Percentiles rank a stretch among this genome's conserved stretches.
These are phyloP conservation scores for Rhinocladiella mackenziei DNA, from an alignment of 2,329 filamentous ascomycete species.

Conservation along the genomic window DNA sequence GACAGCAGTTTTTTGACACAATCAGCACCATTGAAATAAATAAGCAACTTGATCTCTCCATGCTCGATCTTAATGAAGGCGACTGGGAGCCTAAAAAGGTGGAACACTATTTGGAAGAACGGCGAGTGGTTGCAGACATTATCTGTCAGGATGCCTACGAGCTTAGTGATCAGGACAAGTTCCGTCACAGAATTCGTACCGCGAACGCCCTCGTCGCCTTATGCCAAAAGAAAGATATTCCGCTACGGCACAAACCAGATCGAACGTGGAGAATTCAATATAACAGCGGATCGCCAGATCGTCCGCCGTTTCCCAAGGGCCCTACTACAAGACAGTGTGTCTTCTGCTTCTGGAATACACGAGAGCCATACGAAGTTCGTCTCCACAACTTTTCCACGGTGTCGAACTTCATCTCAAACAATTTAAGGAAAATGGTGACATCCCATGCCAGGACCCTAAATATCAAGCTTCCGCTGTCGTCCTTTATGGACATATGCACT, in stretches of 20 bases:
- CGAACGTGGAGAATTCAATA: constrained; percentile 6
- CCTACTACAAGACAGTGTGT: too few relatives aligned
- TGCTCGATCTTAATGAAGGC: constrained; percentile 18
- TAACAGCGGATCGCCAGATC: background rate
- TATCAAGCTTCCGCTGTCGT: constrained; percentile 7
- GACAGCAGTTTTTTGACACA: constrained; percentile 18
- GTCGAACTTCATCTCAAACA: constrained; percentile 10
- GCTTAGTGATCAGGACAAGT: constrained; percentile 11
- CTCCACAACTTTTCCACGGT: constrained; percentile 10
- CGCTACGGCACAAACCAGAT: constrained; percentile 9
- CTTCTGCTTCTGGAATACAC: too few relatives aligned
- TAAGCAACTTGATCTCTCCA: constrained; percentile 19
- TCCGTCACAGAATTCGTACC: constrained; percentile 11
- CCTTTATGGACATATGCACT: constrained; percentile 10
- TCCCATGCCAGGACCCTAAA: constrained; percentile 6
- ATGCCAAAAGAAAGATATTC: constrained; percentile 9
- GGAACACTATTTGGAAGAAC: constrained; percentile 11
- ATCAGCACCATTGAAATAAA: constrained; percentile 20
- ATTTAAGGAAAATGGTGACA: constrained; percentile 4
- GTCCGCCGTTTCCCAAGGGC: constrained; percentile 10
- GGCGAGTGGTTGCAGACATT: constrained; percentile 8
- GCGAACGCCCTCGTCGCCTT: constrained; percentile 11
- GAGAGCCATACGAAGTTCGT: too few relatives aligned
- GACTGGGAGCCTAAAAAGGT: constrained; percentile 15
- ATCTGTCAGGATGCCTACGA: constrained; percentile 7